A percentile compares a stretch with the other conserved stretches of the same genome.
These are phyloP conservation scores for Glycine soja DNA, from an alignment of 306 rosid genomes.

Conservation along the genomic window DNA sequence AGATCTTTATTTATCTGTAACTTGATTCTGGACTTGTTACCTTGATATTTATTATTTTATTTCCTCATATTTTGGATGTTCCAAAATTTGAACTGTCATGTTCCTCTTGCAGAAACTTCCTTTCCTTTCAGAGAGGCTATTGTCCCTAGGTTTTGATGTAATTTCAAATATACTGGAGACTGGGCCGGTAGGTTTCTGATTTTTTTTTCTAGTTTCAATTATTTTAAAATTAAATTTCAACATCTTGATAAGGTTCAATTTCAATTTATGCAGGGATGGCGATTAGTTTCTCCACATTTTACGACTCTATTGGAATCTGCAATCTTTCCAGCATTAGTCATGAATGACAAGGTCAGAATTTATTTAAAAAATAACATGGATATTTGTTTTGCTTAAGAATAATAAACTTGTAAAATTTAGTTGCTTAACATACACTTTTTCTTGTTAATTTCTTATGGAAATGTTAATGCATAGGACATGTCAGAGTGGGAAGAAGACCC, in stretches of 20 bases:
- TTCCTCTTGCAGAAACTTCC: constrained; percentile 71
- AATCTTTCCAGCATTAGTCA: constrained; percentile 76
- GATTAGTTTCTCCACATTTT: constrained; percentile 88
- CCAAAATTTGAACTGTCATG: constrained; percentile 39
- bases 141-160: constrained; percentile 82
- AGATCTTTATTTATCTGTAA: constrained; percentile 5
- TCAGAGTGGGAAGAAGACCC: constrained; percentile 95
- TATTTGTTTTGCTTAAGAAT: constrained; percentile 5
- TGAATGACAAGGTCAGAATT: constrained; percentile 82
- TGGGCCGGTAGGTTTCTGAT: constrained; percentile 69
- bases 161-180: constrained; percentile 87
- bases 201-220: constrained; percentile 34
- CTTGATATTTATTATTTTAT: constrained; percentile 28
- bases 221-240: constrained; percentile 29
- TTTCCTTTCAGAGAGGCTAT: constrained; percentile 73
- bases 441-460: constrained; percentile 42
- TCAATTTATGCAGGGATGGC: constrained; percentile 80
- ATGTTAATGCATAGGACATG: constrained; percentile 63
- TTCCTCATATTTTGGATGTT: constrained; percentile 40
- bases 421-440: constrained; percentile 33
- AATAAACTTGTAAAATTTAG: constrained; percentile 3
- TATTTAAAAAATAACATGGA: constrained; percentile 27
- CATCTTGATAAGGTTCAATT: constrained; percentile 34
- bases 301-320: constrained; percentile 73
- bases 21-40: constrained; percentile 38